These are phyloP conservation scores for Herpetomonas tarakana DNA, from an alignment of 208 protist species.

Conservation along the genomic window DNA sequence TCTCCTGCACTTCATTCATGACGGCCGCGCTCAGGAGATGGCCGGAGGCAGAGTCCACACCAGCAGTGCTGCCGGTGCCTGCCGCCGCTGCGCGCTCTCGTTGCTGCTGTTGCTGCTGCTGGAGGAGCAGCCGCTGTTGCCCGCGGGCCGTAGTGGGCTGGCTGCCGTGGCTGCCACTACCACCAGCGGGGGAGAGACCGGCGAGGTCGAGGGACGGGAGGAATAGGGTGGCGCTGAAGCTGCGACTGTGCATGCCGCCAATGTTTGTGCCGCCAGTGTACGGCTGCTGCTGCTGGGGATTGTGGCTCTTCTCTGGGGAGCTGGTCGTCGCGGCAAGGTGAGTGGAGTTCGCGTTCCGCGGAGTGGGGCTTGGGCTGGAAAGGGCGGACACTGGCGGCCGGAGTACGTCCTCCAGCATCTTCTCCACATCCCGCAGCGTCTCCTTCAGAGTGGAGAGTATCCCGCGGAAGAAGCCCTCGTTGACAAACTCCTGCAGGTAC, in stretches of 20 bases:
- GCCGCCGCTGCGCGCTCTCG: neutral
- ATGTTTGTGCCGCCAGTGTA: no score
- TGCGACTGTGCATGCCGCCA: neutral
- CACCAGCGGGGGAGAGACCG: neutral
- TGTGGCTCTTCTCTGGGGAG: no score
- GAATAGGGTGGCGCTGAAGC: constrained; percentile 4
- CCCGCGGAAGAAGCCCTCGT: constrained; percentile 40
- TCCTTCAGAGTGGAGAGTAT: constrained; percentile 34
- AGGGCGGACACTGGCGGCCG: neutral
- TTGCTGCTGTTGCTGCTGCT: constrained; percentile 2
- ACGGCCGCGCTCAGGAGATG: neutral
- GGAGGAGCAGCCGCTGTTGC: constrained; percentile 3
- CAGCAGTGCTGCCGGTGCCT: constrained; percentile 2
- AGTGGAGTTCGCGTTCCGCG: neutral
- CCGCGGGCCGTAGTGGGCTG: constrained; percentile 8
- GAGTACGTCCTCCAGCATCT: neutral
- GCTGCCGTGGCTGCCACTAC: constrained; percentile 8
- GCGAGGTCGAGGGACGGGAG: neutral
- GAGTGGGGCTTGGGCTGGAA: neutral
- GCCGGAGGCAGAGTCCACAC: neutral
- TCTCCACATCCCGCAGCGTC: constrained; percentile 20
- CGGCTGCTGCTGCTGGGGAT: no score
- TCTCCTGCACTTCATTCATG: neutral
- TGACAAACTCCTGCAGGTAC: constrained; percentile 68
- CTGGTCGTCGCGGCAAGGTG: no score